These are phyloP conservation scores for Sclerotinia borealis DNA, from an alignment of 2,329 filamentous ascomycete species.

Conservation along the genomic window DNA sequence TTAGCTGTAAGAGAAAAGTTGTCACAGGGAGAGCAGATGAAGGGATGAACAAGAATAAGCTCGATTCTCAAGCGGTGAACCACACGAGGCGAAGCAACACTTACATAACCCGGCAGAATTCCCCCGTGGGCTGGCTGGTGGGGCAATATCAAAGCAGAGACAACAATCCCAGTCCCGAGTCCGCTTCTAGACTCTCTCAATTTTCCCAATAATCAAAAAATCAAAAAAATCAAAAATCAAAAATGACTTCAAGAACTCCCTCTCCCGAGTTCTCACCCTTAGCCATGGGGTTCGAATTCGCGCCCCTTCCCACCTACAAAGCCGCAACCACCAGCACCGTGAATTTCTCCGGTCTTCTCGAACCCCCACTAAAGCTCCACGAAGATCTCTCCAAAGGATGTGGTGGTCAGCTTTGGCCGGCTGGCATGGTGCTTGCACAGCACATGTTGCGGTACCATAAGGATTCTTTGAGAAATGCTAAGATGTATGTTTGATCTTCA, in stretches of 20 bases:
- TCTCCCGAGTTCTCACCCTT: constrained; percentile 32
- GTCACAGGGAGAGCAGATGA: constrained; percentile 2
- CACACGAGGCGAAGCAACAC: neutral
- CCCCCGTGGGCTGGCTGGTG: neutral
- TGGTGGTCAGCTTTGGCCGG: constrained; percentile 91
- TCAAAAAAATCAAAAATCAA: too few relatives aligned
- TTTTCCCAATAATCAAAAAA: neutral
- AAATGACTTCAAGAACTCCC: constrained; percentile 27
- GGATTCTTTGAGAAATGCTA: constrained; percentile 55
- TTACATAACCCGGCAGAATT: constrained; percentile 6
- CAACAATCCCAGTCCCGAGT: neutral
- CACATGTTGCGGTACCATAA: constrained; percentile 75
- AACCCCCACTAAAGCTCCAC: constrained; percentile 64
- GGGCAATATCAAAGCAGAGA: constrained; percentile 2
- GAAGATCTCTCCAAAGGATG: constrained; percentile 86
- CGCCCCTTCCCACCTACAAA: constrained; percentile 56
- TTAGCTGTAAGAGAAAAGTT: neutral
- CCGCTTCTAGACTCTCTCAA: neutral
- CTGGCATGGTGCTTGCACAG: constrained; percentile 79
- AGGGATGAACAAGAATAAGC: neutral
- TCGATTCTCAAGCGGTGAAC: neutral
- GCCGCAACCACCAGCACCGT: constrained; percentile 45
- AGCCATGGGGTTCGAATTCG: constrained; percentile 46
- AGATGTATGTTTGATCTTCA: constrained; percentile 52
- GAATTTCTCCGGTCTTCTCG: constrained; percentile 69